Evolutionary conservation across 495 filamentous ascomycete genomes (phyloP).

Genomic region (Articulospora tetracladia): DNA sequence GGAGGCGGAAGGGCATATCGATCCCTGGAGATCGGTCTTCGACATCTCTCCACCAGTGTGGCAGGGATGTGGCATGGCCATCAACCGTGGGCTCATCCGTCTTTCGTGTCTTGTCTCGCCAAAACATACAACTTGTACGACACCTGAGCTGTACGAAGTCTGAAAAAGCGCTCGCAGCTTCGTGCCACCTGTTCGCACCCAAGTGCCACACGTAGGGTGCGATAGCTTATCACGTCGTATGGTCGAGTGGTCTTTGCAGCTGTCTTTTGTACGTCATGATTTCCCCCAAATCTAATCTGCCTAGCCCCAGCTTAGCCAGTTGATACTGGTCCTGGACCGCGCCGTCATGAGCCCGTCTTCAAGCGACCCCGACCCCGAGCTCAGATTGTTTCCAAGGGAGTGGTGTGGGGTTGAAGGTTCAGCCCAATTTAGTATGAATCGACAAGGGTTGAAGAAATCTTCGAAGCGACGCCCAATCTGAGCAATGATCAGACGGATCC

Average conservation of each 20-base stretch:
- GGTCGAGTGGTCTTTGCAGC: neutral
- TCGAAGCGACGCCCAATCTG: conserved; percentile 1
- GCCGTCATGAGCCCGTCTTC: neutral
- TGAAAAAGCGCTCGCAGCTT: no score
- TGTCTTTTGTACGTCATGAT: conserved; percentile 17
- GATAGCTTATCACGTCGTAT: neutral
- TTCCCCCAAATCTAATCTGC: neutral
- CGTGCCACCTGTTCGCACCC: no score
- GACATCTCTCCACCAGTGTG: neutral
- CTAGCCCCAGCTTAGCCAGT: neutral
- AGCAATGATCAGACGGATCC: no score
- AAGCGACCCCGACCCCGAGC: conserved; percentile 9
- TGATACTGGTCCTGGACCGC: neutral
- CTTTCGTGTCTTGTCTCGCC: no score
- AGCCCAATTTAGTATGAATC: neutral
- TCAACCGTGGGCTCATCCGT: no score
- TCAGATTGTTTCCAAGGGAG: conserved; percentile 18
- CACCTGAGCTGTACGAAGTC: no score
- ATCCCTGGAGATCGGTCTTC: conserved; percentile 5
- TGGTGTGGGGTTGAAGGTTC: conserved; percentile 9
- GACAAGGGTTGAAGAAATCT: conserved; percentile 2
- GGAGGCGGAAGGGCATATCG: conserved; percentile 3
- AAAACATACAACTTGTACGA: no score
- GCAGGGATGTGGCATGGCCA: no score
- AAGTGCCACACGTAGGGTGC: no score